These are phyloP conservation scores for Microsporum ferrugineum DNA, from an alignment of 2,329 filamentous ascomycete species.

Conservation along the genomic window DNA sequence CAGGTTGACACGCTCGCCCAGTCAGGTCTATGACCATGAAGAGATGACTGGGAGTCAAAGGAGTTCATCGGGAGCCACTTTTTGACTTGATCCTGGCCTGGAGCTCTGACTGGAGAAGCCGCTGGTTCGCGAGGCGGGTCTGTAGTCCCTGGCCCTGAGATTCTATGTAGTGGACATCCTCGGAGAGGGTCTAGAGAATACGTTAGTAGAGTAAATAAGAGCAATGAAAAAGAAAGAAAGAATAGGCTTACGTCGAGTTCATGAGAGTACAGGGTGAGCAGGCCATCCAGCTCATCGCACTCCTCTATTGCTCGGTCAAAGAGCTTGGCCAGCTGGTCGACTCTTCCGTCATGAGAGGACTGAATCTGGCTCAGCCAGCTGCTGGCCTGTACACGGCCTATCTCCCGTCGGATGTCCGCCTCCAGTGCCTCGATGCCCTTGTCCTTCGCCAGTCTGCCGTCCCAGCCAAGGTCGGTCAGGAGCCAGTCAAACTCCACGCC, in stretches of 20 bases:
- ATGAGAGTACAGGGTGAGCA: slow-evolving; percentile 87
- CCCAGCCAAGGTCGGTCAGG: slow-evolving; percentile 81
- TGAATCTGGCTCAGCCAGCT: slow-evolving; percentile 77
- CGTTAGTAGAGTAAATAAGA: slow-evolving; percentile 17
- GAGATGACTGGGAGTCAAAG: neutral
- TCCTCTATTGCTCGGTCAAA: slow-evolving; percentile 86
- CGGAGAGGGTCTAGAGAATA: slow-evolving; percentile 61
- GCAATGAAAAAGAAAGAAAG: neutral
- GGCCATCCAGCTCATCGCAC: slow-evolving; percentile 89
- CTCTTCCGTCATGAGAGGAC: slow-evolving; percentile 80
- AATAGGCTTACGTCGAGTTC: slow-evolving; percentile 66
- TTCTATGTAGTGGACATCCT: slow-evolving; percentile 95
- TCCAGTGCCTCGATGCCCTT: slow-evolving; percentile 71
- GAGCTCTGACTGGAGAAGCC: slow-evolving; percentile 79
- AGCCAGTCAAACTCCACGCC: slow-evolving; percentile 71
- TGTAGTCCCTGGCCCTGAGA: slow-evolving; percentile 93
- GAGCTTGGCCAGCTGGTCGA: slow-evolving; percentile 72
- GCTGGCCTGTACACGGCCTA: slow-evolving; percentile 81
- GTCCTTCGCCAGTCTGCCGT: slow-evolving; percentile 61
- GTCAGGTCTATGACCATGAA: neutral
- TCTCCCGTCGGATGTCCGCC: slow-evolving; percentile 70
- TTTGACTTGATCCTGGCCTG: slow-evolving; percentile 79
- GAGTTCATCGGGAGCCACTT: slow-evolving; percentile 34
- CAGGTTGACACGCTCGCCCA: slow-evolving; percentile 1
- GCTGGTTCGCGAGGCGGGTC: slow-evolving; percentile 94